Evolutionary conservation across 306 rosid species (phyloP), one percentile per base, ranked within the genome.

Genomic region (Quercus alba): DNA sequence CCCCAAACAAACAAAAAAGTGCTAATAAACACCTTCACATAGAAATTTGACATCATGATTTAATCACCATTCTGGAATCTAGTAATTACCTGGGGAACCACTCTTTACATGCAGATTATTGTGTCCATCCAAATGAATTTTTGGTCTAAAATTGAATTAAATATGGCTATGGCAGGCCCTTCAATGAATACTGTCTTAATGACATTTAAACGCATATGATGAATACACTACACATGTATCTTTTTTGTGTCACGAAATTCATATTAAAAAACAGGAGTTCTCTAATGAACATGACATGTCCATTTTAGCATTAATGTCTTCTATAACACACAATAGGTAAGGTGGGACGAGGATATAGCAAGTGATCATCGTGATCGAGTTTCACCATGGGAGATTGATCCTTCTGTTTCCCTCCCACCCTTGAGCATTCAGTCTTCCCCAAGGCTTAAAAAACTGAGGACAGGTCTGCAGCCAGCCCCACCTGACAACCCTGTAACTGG

Each of bases 361-460:
- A 85, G 73, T 80, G 89, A 84, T 83, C 91, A 86, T 82, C 91
- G 86, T 85, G 97, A 91, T 75, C 88, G 90, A 73, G 92, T 94
- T 75, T 94, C 97, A 56, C 90, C 94, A 1, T 94, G 99, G 99
- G 99, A 94, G 87, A 88, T 94, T 52, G 99, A 94, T 83, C 87
- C 90, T 86, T 93, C 91, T 56, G 93, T 81, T 56, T 90, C 97
- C 84, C 92, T 91, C 78, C 94, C 95, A 31, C 94, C 95, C 18
- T 78, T 94, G 89, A 91, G 88, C 89, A 87, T 92, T 79, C 99
- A 94, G 86, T 90, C 95, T 72, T 93, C 99, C 19, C 97, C 97
- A 46, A 91, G 95, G 84, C 82, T 94, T 84, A 94, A 94, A 90
- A 94, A 90, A 86, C 87, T 88, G 94, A 89, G 97, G 91, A 87